Percentiles rank a stretch among this genome's conserved stretches.
These are phyloP conservation scores for Trichoderma gamsii DNA, from an alignment of 495 filamentous ascomycete species.

Conservation along the genomic window DNA sequence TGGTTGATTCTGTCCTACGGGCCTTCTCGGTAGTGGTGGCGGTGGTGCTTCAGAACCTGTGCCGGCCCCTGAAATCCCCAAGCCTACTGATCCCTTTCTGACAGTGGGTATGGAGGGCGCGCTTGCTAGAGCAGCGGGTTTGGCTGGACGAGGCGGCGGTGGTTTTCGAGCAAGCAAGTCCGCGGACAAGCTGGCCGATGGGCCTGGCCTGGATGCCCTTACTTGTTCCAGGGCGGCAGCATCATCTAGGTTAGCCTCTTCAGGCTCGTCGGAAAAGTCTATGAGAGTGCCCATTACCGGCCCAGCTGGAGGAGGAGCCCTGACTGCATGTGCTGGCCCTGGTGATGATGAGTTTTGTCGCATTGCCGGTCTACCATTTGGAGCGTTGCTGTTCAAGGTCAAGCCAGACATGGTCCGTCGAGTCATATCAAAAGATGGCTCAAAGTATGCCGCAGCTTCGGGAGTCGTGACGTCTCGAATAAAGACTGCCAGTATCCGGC, in stretches of 20 bases:
- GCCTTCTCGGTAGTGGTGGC: conserved; percentile 23
- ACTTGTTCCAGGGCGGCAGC: conserved; percentile 24
- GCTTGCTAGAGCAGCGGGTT: conserved; percentile 59
- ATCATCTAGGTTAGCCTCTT: conserved; percentile 29
- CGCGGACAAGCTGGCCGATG: conserved; percentile 35
- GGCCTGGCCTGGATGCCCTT: conserved; percentile 16
- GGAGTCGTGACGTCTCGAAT: conserved; percentile 91
- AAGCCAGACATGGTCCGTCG: neutral
- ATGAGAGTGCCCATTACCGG: conserved; percentile 54
- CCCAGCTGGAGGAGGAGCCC: conserved; percentile 18
- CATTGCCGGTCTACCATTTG: conserved; percentile 20
- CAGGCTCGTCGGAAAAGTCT: conserved; percentile 53
- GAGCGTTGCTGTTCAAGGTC: conserved; percentile 21
- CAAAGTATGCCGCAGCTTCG: conserved; percentile 64
- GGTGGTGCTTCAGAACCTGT: conserved; percentile 22
- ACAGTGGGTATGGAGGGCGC: conserved; percentile 21
- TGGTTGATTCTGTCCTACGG: conserved; percentile 14
- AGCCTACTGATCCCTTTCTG: conserved; percentile 15
- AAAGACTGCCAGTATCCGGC: conserved; percentile 73
- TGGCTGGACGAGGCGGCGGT: conserved; percentile 58
- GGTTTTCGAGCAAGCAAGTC: conserved; percentile 29
- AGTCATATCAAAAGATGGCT: conserved; percentile 49
- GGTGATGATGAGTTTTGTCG: conserved; percentile 25
- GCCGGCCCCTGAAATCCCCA: conserved; percentile 11
- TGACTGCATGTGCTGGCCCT: neutral